Base-by-base conservation (phyloP, 805 yeast genomes). In the Wickerhamomyces hampshirensis region DNA sequence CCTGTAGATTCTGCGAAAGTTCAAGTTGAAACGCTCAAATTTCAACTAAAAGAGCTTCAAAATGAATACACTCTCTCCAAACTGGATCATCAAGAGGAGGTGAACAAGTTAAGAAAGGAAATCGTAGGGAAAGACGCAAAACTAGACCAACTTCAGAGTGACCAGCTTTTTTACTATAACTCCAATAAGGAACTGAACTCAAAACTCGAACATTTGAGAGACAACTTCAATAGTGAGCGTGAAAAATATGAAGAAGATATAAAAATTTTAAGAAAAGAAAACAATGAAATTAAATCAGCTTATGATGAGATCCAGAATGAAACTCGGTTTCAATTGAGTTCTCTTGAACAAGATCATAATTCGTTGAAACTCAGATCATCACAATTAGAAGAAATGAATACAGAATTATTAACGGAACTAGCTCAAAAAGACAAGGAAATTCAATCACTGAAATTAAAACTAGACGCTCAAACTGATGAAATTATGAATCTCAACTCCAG, bases 1-100 rank as follows among this genome's bases (percentile, higher is more conserved):
- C 6, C 31, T 7, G 9, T 26, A 16, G 14, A 34, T 5, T 3
- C 26, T 5, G 26, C 37, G 9, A 35, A 33, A 6, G 13, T 39
- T 6, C 57, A 58, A 29, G 38, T 58, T 1, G 44, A 53, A 30
- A 34, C 56, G 6, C 49, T 65, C 38, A 59, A 59, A 31, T 72
- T 57, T 50, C 63, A 64, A 39, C 48, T 64, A 26, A 56, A 56
- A 10, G 57, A 64, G 6, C 39, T 65, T 23, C 60, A 62, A 35
- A 60, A 61, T 37, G 68, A 69, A 30, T 53, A 65, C 28, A 69
- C 69, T 14, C 39, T 58, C 27, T 60, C 53, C 12, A 53, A 52
- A 18, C 31, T 68, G 1, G 50, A 54, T 5, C 51, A 49, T 28
- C 69, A 67, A 30, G 46, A 53, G 5, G 42, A 45, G 4, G 29